Conservation (phyloP, 805 yeast genomes). For the Nakazawaea siamensis region DNA sequence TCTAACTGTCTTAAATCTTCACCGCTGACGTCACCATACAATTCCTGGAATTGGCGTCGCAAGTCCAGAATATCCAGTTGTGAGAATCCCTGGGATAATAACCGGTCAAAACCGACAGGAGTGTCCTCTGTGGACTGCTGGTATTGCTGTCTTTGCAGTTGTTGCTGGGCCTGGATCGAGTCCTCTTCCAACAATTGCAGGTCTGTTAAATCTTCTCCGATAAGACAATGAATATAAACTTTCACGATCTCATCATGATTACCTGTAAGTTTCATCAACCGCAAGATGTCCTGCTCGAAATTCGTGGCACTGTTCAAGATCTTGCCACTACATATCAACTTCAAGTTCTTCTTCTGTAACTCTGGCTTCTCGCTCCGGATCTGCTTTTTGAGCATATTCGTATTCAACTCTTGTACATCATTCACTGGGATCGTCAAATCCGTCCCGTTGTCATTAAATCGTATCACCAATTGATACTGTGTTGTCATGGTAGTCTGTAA, state of each 20-base stretch:
- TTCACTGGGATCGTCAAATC: constrained; percentile 32
- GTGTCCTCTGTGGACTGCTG: constrained; percentile 52
- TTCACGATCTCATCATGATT: constrained; percentile 19
- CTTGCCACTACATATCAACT: constrained; percentile 63
- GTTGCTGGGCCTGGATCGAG: constrained; percentile 44
- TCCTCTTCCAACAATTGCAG: constrained; percentile 55
- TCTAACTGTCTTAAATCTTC: constrained; percentile 61
- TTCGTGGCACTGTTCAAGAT: constrained; percentile 51
- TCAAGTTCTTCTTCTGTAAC: constrained; percentile 33
- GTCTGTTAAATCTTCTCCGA: constrained; percentile 54
- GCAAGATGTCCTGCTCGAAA: constrained; percentile 40
- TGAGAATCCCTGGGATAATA: constrained; percentile 76
- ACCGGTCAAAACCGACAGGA: constrained; percentile 76
- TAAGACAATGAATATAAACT: constrained; percentile 70
- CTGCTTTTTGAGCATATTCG: constrained; percentile 29
- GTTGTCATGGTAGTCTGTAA: constrained; percentile 11
- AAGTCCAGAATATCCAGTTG: constrained; percentile 67
- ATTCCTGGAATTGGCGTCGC: constrained; percentile 63
- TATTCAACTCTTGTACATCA: constrained; percentile 24
- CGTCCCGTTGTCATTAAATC: constrained; percentile 37
- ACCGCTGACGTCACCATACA: constrained; percentile 38
- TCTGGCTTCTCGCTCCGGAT: constrained; percentile 28
- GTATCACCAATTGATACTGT: constrained; percentile 21
- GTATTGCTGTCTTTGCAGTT: constrained; percentile 38
- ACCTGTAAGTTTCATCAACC: constrained; percentile 19